phyloP scores from a whole-genome alignment of 2,329 filamentous ascomycete genomes.

The Kalaharituber pfeilii region DNA sequence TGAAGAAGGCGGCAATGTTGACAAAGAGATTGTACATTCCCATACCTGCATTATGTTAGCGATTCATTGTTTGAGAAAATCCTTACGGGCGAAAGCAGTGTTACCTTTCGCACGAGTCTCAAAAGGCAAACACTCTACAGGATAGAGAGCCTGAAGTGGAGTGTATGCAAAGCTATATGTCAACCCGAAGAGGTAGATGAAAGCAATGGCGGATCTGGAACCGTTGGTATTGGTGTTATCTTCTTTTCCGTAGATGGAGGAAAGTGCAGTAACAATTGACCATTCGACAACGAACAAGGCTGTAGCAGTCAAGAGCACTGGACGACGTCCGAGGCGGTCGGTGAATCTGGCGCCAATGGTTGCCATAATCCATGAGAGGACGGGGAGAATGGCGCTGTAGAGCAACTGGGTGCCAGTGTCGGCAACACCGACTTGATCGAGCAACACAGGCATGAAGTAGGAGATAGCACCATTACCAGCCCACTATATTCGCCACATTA shows the following conservation, averaged over 20 bases:
- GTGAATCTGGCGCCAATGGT: conserved; percentile 18
- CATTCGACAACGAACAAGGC: conserved; percentile 13
- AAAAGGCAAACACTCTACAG: conserved; percentile 29
- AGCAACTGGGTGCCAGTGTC: conserved; percentile 30
- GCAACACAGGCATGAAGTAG: conserved; percentile 22
- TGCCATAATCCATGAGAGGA: conserved; percentile 21
- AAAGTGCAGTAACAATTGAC: conserved; percentile 8
- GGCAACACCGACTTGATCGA: conserved; percentile 24
- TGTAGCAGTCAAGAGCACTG: conserved; percentile 29
- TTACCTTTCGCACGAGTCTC: conserved; percentile 28
- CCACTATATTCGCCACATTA: conserved; percentile 3
- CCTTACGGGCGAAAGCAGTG: conserved; percentile 24
- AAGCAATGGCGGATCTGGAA: conserved; percentile 25
- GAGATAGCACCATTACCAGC: conserved; percentile 14
- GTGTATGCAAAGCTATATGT: conserved; percentile 29
- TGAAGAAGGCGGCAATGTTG: conserved; percentile 32
- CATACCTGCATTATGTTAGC: conserved; percentile 20
- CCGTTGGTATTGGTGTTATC: conserved; percentile 22
- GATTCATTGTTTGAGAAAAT: background rate
- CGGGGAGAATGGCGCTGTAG: conserved; percentile 25
- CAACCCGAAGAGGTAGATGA: conserved; percentile 27
- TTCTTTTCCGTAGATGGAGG: conserved; percentile 3
- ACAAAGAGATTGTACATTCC: conserved; percentile 30
- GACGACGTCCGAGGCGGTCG: conserved; percentile 23
- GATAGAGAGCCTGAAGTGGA: conserved; percentile 29